These are phyloP conservation scores for Pisolithus marmoratus DNA, from an alignment of 768 basidiomycete species.

Conservation along the genomic window DNA sequence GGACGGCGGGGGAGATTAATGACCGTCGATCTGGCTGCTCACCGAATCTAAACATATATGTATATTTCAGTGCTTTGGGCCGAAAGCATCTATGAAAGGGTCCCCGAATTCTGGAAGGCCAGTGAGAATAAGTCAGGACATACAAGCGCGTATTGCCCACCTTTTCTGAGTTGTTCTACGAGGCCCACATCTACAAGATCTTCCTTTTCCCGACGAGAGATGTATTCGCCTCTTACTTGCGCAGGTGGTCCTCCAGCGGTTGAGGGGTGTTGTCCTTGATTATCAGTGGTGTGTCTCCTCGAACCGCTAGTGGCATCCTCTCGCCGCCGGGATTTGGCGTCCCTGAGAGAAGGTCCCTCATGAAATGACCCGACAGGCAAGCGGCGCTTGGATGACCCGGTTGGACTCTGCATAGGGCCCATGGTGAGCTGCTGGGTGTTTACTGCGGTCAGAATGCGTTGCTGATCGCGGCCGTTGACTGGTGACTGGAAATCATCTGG, in stretches of 20 bases:
- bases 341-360: constrained; percentile 39
- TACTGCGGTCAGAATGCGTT: constrained; percentile 15
- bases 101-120: constrained; percentile 20
- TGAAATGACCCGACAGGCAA: constrained; percentile 43
- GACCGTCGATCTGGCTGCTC: background rate
- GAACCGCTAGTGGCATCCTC: constrained; percentile 32
- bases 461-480: constrained; percentile 21
- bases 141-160: constrained; percentile 23
- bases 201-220: constrained; percentile 48
- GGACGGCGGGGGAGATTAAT: background rate
- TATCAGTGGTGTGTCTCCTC: constrained; percentile 20
- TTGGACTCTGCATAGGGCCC: constrained; percentile 16
- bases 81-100: constrained; percentile 41
- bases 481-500: constrained; percentile 29
- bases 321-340: constrained; percentile 45
- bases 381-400: constrained; percentile 43
- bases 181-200: constrained; percentile 46
- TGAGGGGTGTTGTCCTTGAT: constrained; percentile 10
- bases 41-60: background rate
- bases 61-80: background rate
- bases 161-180: constrained; percentile 52
- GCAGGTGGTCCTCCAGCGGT: constrained; percentile 14
- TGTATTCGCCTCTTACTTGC: constrained; percentile 30
- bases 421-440: constrained; percentile 17
- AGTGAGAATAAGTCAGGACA: background rate